phyloP scores from a whole-genome alignment of 345 rosid species.

The Turnera subulata region DNA sequence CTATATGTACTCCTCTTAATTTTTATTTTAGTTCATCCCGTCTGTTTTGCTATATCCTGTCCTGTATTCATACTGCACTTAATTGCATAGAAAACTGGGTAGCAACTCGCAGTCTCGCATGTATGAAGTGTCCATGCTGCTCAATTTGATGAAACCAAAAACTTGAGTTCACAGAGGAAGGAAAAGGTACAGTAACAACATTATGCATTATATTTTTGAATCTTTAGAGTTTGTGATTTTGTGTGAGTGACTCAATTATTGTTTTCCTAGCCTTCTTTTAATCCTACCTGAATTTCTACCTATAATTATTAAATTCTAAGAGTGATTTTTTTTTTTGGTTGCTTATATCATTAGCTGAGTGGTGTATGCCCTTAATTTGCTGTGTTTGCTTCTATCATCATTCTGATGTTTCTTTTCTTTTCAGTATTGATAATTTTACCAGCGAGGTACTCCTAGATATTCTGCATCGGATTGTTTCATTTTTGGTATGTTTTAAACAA shows the following conservation, averaged over 20 bases:
- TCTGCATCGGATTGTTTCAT: too few relatives aligned
- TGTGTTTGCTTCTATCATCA: too few relatives aligned
- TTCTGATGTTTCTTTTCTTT: too few relatives aligned
- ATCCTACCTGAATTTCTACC: not conserved
- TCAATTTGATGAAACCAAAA: constrained; percentile 17
- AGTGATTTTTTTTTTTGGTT: too few relatives aligned
- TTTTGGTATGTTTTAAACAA: too few relatives aligned
- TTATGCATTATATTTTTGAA: constrained; percentile 1
- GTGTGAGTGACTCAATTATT: not conserved
- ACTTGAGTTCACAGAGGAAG: constrained; percentile 22
- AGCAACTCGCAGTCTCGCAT: too few relatives aligned
- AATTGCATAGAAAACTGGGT: too few relatives aligned
- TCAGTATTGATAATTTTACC: too few relatives aligned
- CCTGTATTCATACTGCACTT: too few relatives aligned
- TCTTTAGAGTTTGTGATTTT: not conserved
- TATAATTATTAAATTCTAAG: not conserved
- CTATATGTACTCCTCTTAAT: not conserved
- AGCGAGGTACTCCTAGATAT: too few relatives aligned
- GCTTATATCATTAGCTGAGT: not conserved
- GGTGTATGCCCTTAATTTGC: not conserved
- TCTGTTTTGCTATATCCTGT: too few relatives aligned
- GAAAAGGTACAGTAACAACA: constrained; percentile 67
- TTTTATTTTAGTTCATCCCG: too few relatives aligned
- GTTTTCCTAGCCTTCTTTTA: not conserved
- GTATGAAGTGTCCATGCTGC: constrained; percentile 2